Evolutionary conservation across 768 basidiomycete genomes (phyloP), one percentile per base, ranked within the genome.

Genomic region (Hericium rajendrae): DNA sequence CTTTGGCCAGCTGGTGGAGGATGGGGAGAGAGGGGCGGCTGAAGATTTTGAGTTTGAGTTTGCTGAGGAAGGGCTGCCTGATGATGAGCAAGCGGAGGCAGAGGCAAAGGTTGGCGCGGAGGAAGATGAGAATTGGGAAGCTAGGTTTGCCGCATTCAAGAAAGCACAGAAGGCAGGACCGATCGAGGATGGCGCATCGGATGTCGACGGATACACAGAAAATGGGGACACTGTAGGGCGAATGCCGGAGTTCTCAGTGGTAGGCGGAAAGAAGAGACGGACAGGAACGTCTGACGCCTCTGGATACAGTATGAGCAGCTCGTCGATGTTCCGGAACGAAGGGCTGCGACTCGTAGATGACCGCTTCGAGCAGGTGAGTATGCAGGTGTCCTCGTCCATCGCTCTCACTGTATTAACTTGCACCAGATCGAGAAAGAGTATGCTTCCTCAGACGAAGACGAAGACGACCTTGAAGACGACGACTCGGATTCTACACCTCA

Each of bases 271-370:
- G 57, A 83, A 83, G 72, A 80, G 84, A 66, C 76, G 83, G 61
- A 84, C 84, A 63, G 85, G 84, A 3, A 76, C 83, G 0, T 92
- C 89, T 53, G 88, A 92, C 60, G 93, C 91, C 9, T 92, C 91
- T 20, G 94, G 91, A 12, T 95, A 95, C 76, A 91, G 88, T 68
- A 97, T 99, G 94, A 95, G 90, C 69, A 94, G 91, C 65, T 93
- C 92, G 3, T 92, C 92, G 13, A 92, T 98, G 89, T 89, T 83
- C 72, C 83, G 97, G 48, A 98, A 91, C 62, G 88, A 93, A 63
- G 85, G 91, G 0, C 72, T 98, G 28, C 83, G 90, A 53, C 87
- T 85, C 2, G 75, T 99, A 46, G 97, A 99, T 66, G 92, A 97
- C 66, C 81, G 85, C 11, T 99, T 98, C 67, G 94, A 98, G 65